Evolutionary conservation across 139 green algal genomes (phyloP), one percentile per base, ranked within the genome.

Genomic region (Deuterostichococcus epilithicus): DNA sequence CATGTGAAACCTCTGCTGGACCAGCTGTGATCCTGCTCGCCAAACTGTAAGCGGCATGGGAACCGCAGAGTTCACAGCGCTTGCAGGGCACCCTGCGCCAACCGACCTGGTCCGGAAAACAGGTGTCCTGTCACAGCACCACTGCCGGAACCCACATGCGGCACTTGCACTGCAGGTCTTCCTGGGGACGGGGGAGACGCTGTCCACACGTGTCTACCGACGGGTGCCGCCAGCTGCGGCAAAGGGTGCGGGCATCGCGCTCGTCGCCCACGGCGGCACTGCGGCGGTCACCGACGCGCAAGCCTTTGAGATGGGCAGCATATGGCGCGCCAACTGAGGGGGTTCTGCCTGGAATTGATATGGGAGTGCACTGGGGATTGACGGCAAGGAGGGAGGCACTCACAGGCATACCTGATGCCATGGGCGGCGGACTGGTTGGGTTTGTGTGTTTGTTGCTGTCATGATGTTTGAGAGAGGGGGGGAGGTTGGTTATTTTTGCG

Each of bases 161-260:
- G 70, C 1, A 8, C 30, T 39, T 23, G 8, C 18, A 63, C 18
- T 63, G 36, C 30, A 73, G 32, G n/a, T 22, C 37, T 47, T 39
- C 38, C 47, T 33, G 33, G 10, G 36, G 37, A 36, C 1, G 5
- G 36, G 36, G 5, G 47, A 45, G 47, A 33, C 22, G 39, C 25
- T 23, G 34, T 81, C 38, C 77, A 81, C 52, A 20, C 8, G 77
- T 60, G 47, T 81, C 22, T 81, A 81, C 37, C 70, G 60, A 47
- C 47, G 70, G 18, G 60, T 35, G 23, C 33, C 68, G 1, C 63
- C 69, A 20, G 30, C 28, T 37, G 52, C 33, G 5, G 36, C 38
- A 63, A 63, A 63, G 13, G 70, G 72, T 28, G 22, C 39, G 3
- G 70, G 70, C 5, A 28, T 77, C 2, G 38, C 58, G 20, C 45